Evolutionary conservation across 495 filamentous ascomycete species (phyloP), one percentile per base, ranked within the genome.

Genomic region (Neurospora sp.): DNA sequence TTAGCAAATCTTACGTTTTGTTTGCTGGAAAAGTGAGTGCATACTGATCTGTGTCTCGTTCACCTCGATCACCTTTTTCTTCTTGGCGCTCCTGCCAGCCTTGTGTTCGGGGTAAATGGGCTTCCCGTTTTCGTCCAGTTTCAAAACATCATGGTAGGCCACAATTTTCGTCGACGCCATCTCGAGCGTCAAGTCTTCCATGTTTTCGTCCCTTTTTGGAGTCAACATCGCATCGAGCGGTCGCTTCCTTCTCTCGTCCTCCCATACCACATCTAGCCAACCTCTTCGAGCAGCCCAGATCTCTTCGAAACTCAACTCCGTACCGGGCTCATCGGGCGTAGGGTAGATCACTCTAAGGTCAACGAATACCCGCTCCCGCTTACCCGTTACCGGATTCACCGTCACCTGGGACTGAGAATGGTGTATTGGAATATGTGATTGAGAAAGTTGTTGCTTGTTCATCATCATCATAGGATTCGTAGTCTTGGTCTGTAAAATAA

Each of bases 231-330:
- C 54, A 66, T 66, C 54, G 6, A 66, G 27, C 8, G 54, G 54
- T 66, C 60, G 62, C 46, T 60, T 79, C 77, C 14, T 76, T 75
- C 14, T 74, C 35, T 87, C 86, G 71, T 85, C 80, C 38, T 90
- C 84, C 93, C 94, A 98, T 71, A 91, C 83, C 71, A 86, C 89
- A 71, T 89, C 82, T 70, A 93, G 86, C 92, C 93, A 95, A 2
- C 94, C 95, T 70, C 92, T 87, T 72, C 87, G 88, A 7, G 89
- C 89, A 11, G 95, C 96, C 79, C 92, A 88, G 38, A 98, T 84
- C 80, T 99, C 96, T 80, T 98, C 96, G 76, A 98, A 95, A 79
- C 93, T 93, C 70, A 91, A 85, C 82, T 97, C 94, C 44, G 87
- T 85, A 5, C 85, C 85, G 5, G 89, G 85, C 77, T 93, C 90